Percentiles rank a stretch among this genome's conserved stretches.
phyloP scores from a whole-genome alignment of 1,284 basidiomycete genomes.

The Sporisorium iseilematis-ciliati region DNA sequence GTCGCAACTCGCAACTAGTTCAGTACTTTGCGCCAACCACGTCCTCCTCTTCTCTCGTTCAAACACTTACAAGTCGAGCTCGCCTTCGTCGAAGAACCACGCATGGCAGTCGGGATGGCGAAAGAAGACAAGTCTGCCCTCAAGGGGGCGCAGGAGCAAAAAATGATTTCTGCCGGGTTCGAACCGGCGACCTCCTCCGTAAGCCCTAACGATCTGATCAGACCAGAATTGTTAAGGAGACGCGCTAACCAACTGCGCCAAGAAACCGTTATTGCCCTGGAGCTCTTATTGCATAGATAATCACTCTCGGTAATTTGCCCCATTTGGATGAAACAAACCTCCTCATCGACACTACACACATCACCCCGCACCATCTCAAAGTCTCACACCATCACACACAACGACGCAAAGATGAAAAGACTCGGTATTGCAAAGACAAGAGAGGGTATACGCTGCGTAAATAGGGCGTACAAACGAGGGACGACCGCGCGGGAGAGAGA shows the following conservation, averaged over 20 bases:
- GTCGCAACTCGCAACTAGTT: too few species aligned
- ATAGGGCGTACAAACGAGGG: conserved; percentile 1
- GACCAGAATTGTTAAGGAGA: conserved; percentile 54
- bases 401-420: background rate
- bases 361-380: too few species aligned
- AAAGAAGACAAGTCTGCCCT: background rate
- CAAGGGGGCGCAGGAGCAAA: background rate
- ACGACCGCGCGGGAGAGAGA: background rate
- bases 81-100: too few species aligned
- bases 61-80: too few species aligned
- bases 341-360: too few species aligned
- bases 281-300: too few species aligned
- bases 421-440: background rate
- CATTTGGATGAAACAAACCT: too few species aligned
- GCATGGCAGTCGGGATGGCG: too few species aligned
- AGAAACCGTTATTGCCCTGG: conserved; percentile 19
- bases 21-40: too few species aligned
- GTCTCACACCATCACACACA: background rate
- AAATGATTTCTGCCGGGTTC: conserved; percentile 56
- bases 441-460: conserved; percentile 4
- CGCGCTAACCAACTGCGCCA: conserved; percentile 59
- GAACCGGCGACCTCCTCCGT: conserved; percentile 59
- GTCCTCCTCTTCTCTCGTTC: too few species aligned
- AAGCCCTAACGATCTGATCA: conserved; percentile 36
- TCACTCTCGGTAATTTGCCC: too few species aligned